Base-by-base conservation (phyloP, 805 yeast genomes). In the Sugiyamaella smithiae region DNA sequence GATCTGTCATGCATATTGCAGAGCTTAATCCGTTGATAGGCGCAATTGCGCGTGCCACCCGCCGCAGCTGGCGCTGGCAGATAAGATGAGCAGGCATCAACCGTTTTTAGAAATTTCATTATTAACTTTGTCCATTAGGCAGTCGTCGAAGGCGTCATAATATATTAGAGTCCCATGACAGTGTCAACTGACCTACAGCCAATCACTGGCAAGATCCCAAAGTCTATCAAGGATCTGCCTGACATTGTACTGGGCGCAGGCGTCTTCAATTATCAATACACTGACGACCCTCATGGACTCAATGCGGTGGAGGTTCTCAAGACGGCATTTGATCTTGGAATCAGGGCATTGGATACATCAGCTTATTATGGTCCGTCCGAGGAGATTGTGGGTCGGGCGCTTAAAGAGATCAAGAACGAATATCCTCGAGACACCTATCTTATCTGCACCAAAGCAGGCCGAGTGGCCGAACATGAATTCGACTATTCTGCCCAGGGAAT, bases 331-430 rank as follows among this genome's bases (percentile, higher is more conserved):
- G 67, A 70, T 17, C 61, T 72, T 22, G 97, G 97, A 0, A 70
- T 88, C 51, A 76, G 74, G 40, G 93, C 95, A 1, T 72, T 90
- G 31, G 97, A 90, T 62, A 88, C 97, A 0, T 86, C 97, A 0
- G 97, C 97, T 2, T 89, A 87, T 67, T 90, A 90, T 63, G 97
- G 97, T 0, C 88, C 88, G 0, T 85, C 95, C 4, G 98, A 90
- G 61, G 72, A 67, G 16, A 55, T 90, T 11, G 62, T 87, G 4
- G 97, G 98, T 1, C 52, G 72, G 12, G 91, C 89, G 0, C 67
- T 90, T 55, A 63, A 66, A 20, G 55, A 64, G 4, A 43, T 69
- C 6, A 61, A 62, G 3, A 62, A 63, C 1, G 71, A 73, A 32
- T 63, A 61, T 43, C 73, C 81, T 0, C 74, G 98, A 51, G 82